A percentile compares a stretch with the other conserved stretches of the same genome.
Conservation (phyloP, 371 early-diverging fungal species). For the Conidiobolus incongruus region DNA sequence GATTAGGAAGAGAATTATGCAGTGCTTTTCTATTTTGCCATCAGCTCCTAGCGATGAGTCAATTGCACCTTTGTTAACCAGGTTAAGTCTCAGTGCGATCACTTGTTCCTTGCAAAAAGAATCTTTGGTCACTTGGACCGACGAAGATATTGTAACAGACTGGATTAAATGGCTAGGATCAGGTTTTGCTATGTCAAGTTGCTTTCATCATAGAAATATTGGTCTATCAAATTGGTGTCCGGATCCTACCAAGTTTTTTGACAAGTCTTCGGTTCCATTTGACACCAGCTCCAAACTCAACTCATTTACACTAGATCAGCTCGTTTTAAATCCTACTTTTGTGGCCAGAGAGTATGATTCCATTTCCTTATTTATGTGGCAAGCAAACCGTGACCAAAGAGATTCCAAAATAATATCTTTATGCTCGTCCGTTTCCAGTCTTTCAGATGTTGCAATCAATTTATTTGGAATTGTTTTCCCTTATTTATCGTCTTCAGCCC, state of each 20-base stretch:
- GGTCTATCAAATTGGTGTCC: neutral
- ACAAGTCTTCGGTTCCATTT: neutral
- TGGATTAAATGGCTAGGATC: conserved; percentile 3
- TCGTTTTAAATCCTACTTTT: conserved; percentile 27
- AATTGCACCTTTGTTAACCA: neutral
- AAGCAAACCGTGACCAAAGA: conserved; percentile 7
- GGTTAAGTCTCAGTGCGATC: neutral
- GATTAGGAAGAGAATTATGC: conserved; percentile 2
- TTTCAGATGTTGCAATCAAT: conserved; percentile 35
- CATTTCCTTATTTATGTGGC: conserved; percentile 20
- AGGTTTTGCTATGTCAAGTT: conserved; percentile 1
- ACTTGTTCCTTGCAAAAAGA: neutral
- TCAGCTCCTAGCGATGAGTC: neutral
- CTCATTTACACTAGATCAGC: conserved; percentile 11
- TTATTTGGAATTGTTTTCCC: conserved; percentile 48
- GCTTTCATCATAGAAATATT: conserved; percentile 1
- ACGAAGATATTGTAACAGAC: conserved; percentile 3
- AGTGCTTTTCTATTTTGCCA: neutral
- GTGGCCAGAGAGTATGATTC: conserved; percentile 34
- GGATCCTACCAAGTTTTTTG: neutral
- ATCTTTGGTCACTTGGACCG: neutral
- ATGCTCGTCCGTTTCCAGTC: conserved; percentile 14
- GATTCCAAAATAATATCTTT: conserved; percentile 10
- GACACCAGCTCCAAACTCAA: neutral
- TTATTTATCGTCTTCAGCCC: conserved; percentile 28